Base-by-base conservation (phyloP, 192 early-diverging fungal species). In the Mortierella alpina region DNA sequence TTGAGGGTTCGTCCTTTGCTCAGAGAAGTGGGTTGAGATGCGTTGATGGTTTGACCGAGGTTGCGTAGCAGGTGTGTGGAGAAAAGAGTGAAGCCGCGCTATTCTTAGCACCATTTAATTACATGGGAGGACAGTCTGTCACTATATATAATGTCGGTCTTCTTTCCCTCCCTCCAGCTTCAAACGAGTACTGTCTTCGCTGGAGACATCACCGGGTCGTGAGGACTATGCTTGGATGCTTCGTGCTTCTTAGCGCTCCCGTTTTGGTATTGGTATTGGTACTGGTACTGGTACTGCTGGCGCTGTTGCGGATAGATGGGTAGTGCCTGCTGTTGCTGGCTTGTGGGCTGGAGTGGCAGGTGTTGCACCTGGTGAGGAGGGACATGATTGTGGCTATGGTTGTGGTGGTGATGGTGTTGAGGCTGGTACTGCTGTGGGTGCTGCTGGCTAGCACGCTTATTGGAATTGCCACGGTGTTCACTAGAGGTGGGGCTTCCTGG, bases 171-270 rank as follows among this genome's bases (percentile, higher is more conserved):
- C 1, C 20, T 31, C 31, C 31, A 31, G 31, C 31, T 31, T 63
- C 20, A 63, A 48, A 63, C 62, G 22, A 63, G 48, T 1, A 63
- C 57, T 12, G 57, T 59, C 31, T 40, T 59, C 0, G 57, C 23
- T 10, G 57, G 57, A 22, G 57, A 40, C 10, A 59, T 59, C 57
- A 40, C 6, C 12, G 57, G 10, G 2, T 40, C 39, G 20, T 31
- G 31, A 31, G 57, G 57, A 40, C 57, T 17, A 59, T 59, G 57
- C 41, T 41, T 59, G 57, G 31, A 31, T 31, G 13, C 39, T 14
- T 40, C 41, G 17, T n/a, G 64, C 31, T 50, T 68, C 55, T 59
- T 68, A 10, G 18, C 18, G 48, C 53, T 41, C 50, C 68, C 68
- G 58, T 62, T 60, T 18, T 23, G 67, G 54, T 58, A 51, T 44